A percentile compares a stretch with the other conserved stretches of the same genome.
Conservation (phyloP, 441 rosid genomes). For the Gossypium schwendimanii region DNA sequence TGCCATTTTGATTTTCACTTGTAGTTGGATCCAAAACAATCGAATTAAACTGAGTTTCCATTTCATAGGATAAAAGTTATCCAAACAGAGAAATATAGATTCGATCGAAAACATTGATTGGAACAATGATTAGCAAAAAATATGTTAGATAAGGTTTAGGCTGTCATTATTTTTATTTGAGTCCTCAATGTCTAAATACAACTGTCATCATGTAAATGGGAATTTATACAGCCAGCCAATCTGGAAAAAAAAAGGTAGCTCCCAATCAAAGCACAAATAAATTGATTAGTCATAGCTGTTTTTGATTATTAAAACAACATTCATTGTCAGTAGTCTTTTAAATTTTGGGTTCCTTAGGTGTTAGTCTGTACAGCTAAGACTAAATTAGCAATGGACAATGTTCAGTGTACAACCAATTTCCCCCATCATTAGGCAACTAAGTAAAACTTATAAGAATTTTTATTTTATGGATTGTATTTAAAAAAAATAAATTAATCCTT, state of each 20-base stretch:
- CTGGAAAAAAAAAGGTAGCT: not conserved
- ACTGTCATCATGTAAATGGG: not conserved
- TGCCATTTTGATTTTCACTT: not conserved
- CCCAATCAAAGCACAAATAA: not conserved
- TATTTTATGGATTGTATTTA: not conserved
- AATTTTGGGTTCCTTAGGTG: not conserved
- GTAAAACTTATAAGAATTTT: not conserved
- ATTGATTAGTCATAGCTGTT: not conserved
- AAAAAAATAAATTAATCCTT: no score
- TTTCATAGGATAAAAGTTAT: not conserved
- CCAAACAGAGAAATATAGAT: not conserved
- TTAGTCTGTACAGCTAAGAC: not conserved
- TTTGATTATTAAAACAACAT: not conserved
- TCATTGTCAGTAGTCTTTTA: not conserved
- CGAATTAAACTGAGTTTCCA: not conserved
- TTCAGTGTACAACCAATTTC: not conserved
- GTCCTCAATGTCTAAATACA: not conserved
- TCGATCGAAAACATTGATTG: not conserved
- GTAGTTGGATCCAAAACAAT: not conserved
- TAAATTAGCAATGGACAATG: not conserved
- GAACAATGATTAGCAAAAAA: conserved; percentile 2
- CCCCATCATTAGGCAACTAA: not conserved
- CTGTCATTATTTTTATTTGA: not conserved
- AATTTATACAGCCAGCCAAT: not conserved
- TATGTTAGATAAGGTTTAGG: not conserved